Evolutionary conservation across 2,329 filamentous ascomycete species (phyloP).

Genomic region (Cladophialophora immunda): DNA sequence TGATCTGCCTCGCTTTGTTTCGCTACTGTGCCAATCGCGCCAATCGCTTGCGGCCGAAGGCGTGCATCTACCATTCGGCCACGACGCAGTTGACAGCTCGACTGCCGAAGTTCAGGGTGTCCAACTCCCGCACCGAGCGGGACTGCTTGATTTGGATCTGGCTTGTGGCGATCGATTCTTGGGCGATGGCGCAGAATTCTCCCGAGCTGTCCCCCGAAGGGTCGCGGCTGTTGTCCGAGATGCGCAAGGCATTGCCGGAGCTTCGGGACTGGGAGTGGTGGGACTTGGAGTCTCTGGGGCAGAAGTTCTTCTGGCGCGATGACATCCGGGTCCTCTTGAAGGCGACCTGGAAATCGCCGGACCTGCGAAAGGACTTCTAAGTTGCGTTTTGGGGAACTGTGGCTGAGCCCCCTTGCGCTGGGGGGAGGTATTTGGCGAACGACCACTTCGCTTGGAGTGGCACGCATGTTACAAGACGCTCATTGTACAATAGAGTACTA

Average conservation of each 20-base stretch:
- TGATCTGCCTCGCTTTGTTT: slow-evolving; percentile 13
- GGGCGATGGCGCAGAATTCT: neutral
- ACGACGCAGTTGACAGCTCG: slow-evolving; percentile 12
- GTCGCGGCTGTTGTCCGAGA: neutral
- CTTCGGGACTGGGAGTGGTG: slow-evolving; percentile 14
- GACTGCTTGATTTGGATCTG: slow-evolving; percentile 12
- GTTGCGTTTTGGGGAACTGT: too few species aligned
- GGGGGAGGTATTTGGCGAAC: too few species aligned
- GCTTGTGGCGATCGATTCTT: slow-evolving; percentile 6
- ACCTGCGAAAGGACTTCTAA: neutral
- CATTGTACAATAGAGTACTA: too few species aligned
- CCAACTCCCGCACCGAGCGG: slow-evolving; percentile 4
- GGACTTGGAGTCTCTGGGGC: slow-evolving; percentile 6
- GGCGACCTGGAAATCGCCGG: neutral
- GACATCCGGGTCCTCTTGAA: neutral
- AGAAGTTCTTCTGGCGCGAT: slow-evolving; percentile 17
- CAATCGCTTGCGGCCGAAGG: neutral
- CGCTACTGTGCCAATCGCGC: slow-evolving; percentile 15
- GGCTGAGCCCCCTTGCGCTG: too few species aligned
- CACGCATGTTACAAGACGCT: too few species aligned
- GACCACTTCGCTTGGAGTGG: too few species aligned
- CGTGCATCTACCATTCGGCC: slow-evolving; percentile 16
- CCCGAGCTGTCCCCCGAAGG: neutral
- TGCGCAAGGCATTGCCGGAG: slow-evolving; percentile 1
- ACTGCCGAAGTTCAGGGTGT: neutral